Base-by-base conservation (phyloP, 2,329 filamentous ascomycete species). In the Cytospora paraplurivora region DNA sequence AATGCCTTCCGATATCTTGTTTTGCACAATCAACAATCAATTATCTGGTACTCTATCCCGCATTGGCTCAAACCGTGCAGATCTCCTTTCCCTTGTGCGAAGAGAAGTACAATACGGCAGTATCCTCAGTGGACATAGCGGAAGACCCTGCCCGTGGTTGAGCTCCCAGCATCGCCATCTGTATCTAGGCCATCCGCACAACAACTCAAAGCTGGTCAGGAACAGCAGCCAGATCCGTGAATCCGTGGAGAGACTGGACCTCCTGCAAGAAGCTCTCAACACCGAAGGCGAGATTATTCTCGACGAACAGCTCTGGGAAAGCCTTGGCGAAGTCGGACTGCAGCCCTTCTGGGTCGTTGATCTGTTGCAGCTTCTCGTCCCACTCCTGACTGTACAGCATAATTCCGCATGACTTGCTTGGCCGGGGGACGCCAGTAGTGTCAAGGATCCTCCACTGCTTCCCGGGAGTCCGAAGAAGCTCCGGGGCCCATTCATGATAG, bases 401-500 rank as follows among this genome's bases (percentile, higher is more conserved):
- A 63, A 72, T 11, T 59, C 68, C 41, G 17, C 51, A 55, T 69
- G 68, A 56, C 37, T 67, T 50, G 7, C 33, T 52, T 4, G 65
- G 63, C 27, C 13, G 49, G 32, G 53, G 60, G 44, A 60, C 50
- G 34, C 2, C 56, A n/a, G 62, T 49, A 27, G 64, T 64, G 51
- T 58, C 17, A 13, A 66, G 21, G 21, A 12, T 27, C 33, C 27
- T 41, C 41, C 41, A 47, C 13, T 7, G 38, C 17, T 37, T 33
- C 21, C 34, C 10, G 7, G 59, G 49, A 17, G 15, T 49, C 21
- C 37, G 17, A 12, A 55, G 27, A 27, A 56, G 50, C 13, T 37
- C 37, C 21, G n/a, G 27, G 6, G 62, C 38, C 73, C 76, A 77
- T 21, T 72, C 68, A 35, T 73, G 74, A 62, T 74, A 73, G 19